Evolutionary conservation across 2,329 filamentous ascomycete species (phyloP).

Genomic region (Didymella pinodella): DNA sequence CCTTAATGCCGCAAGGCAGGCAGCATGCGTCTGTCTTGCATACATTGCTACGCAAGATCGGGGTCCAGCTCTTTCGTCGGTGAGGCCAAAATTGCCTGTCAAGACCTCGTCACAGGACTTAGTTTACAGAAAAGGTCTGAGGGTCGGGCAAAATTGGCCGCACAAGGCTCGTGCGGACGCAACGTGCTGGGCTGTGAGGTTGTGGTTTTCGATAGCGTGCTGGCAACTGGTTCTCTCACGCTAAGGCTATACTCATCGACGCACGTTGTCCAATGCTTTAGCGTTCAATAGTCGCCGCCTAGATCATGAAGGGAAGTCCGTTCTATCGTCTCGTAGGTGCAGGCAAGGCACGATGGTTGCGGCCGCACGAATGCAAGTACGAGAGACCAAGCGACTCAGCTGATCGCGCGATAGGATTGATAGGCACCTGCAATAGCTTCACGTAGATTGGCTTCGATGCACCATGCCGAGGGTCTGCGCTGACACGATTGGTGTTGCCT

Average conservation of each 20-base stretch:
- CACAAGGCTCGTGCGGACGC: not conserved
- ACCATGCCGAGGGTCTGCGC: not conserved
- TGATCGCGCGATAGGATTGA: slow-evolving; percentile 16
- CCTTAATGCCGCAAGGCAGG: not conserved
- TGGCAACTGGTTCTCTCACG: not conserved
- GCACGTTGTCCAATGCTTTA: not conserved
- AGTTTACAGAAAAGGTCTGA: not conserved
- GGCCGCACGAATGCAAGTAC: slow-evolving; percentile 26
- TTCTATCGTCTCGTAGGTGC: not conserved
- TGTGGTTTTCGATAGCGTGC: slow-evolving; percentile 5
- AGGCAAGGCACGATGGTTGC: not conserved
- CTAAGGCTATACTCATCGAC: slow-evolving; percentile 1
- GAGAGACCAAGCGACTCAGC: slow-evolving; percentile 1
- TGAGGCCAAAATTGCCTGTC: not conserved
- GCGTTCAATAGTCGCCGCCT: not conserved
- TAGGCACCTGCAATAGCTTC: slow-evolving; percentile 1
- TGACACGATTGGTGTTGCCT: slow-evolving; percentile 1
- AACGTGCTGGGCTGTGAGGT: not conserved
- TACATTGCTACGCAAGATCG: not conserved
- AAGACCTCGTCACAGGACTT: not conserved
- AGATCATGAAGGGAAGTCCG: not conserved
- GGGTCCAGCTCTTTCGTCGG: not conserved
- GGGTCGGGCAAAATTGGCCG: not conserved
- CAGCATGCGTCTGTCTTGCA: not conserved
- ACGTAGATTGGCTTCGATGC: not conserved